Conservation (phyloP, 176 grass and related monocot species). For the Avena eriantha region DNA sequence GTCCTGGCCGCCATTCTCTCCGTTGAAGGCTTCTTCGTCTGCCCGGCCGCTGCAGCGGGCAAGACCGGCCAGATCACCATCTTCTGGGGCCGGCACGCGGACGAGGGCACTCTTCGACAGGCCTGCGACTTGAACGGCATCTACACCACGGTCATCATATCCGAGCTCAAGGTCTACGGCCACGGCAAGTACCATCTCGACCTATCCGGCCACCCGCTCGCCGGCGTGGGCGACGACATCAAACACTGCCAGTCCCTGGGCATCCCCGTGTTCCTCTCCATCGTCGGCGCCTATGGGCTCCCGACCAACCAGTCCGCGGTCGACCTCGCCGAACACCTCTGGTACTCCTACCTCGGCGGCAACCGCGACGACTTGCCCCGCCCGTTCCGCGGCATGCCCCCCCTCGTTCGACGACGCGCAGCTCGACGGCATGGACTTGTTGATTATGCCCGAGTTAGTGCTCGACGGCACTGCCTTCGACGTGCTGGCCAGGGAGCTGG, state of each 20-base stretch:
- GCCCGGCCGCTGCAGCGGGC: neutral
- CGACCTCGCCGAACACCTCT: slow-evolving; percentile 35
- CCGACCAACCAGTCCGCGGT: neutral
- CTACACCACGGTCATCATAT: slow-evolving; percentile 2
- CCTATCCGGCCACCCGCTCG: slow-evolving; percentile 15
- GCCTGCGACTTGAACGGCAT: slow-evolving; percentile 6
- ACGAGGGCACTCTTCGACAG: slow-evolving; percentile 24
- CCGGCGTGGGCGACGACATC: slow-evolving; percentile 28
- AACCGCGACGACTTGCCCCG: slow-evolving; percentile 5
- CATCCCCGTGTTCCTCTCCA: slow-evolving; percentile 22
- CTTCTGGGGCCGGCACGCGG: slow-evolving; percentile 28
- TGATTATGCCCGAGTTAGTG: neutral
- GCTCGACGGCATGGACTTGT: slow-evolving; percentile 33
- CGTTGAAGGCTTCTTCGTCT: no score
- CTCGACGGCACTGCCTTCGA: no score
- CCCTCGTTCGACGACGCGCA: slow-evolving; percentile 31
- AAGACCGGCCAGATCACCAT: slow-evolving; percentile 24
- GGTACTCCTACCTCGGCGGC: slow-evolving; percentile 23
- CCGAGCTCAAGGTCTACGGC: slow-evolving; percentile 8
- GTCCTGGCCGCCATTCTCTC: neutral
- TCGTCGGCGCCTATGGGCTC: neutral
- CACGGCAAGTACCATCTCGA: slow-evolving; percentile 1
- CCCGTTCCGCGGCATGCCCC: no score
- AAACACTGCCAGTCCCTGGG: slow-evolving; percentile 29
- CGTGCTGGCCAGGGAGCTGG: neutral